Evolutionary conservation across 2,329 filamentous ascomycete species (phyloP), one percentile per base, ranked within the genome.

Genomic region (Microascus cirrosus): DNA sequence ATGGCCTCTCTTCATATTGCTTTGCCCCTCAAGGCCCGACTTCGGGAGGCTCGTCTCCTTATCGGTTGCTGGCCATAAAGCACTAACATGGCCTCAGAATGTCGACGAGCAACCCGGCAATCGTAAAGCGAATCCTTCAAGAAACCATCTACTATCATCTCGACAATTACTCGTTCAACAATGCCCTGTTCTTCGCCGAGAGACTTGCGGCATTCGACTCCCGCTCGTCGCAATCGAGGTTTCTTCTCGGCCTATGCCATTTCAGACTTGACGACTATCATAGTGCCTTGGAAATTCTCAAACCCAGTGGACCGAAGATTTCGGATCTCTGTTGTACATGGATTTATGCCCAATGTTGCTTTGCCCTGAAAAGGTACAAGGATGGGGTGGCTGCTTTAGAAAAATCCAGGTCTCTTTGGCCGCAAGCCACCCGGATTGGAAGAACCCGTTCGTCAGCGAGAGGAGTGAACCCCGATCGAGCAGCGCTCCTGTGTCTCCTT

Each of bases 141-240:
- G 45, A 86, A 69, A 73, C 80, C 59, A 75, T 86, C 59, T 74
- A 85, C 66, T 85, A 86, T 68, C 83, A 86, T 65, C 84, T 99
- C 70, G 94, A 99, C 77, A 95, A 96, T 69, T 86, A 91, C 67
- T 84, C 92, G 42, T 80, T 88, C 68, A 85, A 92, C 58, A 97
- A 95, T 69, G 94, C 94, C 59, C 84, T 96, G 50, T 99, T 99
- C 74, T 90, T 96, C 61, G 89, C 94, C 60, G 90, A 93, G 67
- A 85, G 94, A 62, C 82, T 96, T 22, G 81, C 85, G 61, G 92
- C 90, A 55, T 89, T 93, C 65, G 93, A 97, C 65, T 83, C 87
- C 25, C 85, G 88, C 65, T 89, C 86, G 22, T 79, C 82, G 59
- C 94, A 99, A 71, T 86, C 90, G 34, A 79, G 84, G 53, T 92